Evolutionary conservation across 805 yeast species (phyloP), one percentile per base, ranked within the genome.

Genomic region (Yarrowia sp.): DNA sequence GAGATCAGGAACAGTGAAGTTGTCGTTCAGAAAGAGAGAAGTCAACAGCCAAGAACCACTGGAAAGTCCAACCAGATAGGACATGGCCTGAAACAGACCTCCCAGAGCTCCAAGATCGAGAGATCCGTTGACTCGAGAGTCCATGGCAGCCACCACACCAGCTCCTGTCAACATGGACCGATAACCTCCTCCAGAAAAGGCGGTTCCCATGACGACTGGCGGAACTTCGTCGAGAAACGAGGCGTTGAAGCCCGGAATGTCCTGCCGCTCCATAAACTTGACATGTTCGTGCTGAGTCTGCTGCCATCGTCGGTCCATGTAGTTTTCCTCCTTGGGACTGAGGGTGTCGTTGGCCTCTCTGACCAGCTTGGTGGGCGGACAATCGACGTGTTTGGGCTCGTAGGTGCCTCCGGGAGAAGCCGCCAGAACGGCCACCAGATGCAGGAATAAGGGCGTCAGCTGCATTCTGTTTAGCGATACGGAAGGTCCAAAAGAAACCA

Each of bases 171-270:
- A 78, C 91, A 92, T 90, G 40, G 97, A 94, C 70, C 97, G 82
- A 76, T 90, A 92, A 5, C 98, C 98, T 73, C 98, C 98, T 53
- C 97, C 97, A 19, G 91, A 86, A 72, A 88, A 86, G 9, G 92
- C 88, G 3, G 79, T 69, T 4, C 82, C 83, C 48, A 77, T 71
- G 2, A 70, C 71, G 53, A 77, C 53, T 3, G 73, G 59, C 15
- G 75, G 71, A 64, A 75, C 70, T 5, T 56, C 63, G 19, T 56
- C 63, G 14, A 56, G 48, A 7, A 56, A 56, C 10, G 63, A 56
- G 1, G 84, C 83, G 71, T 84, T 82, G 72, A 86, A 84, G 71
- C 83, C 86, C 9, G 80, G 75, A 76, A 86, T 72, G 69, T 81
- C 81, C 35, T 83, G 80, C 16, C 82, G 79, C 35, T 77, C 75